Conservation (phyloP, 2,329 filamentous ascomycete genomes). For the Fusarium odoratissimum region DNA sequence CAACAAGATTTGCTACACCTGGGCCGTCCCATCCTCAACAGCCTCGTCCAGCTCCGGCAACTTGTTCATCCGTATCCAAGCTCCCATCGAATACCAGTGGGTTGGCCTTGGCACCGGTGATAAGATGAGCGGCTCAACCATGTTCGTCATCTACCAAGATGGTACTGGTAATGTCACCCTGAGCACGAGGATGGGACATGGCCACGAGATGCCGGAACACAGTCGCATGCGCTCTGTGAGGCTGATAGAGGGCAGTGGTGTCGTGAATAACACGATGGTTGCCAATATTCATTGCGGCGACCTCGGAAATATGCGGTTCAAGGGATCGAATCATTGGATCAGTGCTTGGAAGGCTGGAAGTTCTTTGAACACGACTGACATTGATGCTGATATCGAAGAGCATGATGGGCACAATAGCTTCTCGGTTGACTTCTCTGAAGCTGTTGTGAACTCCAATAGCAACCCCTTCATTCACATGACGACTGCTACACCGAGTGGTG, state of each 20-base stretch:
- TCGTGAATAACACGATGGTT: background rate
- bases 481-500: background rate
- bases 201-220: background rate
- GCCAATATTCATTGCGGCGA: background rate
- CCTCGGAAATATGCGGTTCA: background rate
- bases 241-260: background rate
- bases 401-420: background rate
- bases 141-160: slow-evolving; percentile 1
- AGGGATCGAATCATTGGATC: background rate
- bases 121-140: background rate
- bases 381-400: background rate
- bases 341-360: background rate
- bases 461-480: background rate
- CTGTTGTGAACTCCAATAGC: background rate
- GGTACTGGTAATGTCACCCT: background rate
- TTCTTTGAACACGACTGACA: background rate
- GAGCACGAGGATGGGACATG: background rate
- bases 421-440: background rate
- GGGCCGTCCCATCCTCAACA: background rate
- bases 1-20: background rate
- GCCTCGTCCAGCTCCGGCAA: background rate
- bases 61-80: background rate
- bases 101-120: background rate
- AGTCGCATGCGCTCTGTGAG: background rate
- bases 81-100: background rate